Percentiles rank a stretch among this genome's conserved stretches.
Conservation (phyloP, 176 grass and related monocot genomes). For the Panicum miliaceum region DNA sequence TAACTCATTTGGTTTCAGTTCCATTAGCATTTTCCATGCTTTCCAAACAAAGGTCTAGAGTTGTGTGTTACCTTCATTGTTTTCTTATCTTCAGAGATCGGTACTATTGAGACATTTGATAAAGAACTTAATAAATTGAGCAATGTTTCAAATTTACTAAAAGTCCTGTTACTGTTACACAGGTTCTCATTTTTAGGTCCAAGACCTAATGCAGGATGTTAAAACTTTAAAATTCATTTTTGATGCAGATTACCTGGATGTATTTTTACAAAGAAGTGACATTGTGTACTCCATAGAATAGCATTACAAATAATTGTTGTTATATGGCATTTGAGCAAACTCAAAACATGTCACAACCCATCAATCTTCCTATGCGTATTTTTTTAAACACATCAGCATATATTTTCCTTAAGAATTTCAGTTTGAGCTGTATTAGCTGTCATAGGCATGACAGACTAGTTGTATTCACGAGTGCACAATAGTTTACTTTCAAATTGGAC, state of each 20-base stretch:
- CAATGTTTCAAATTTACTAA: background rate
- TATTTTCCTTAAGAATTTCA: conserved; percentile 33
- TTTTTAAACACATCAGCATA: conserved; percentile 20
- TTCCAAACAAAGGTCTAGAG: conserved; percentile 11
- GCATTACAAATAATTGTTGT: conserved; percentile 3
- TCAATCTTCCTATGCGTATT: background rate
- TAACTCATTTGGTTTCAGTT: conserved; percentile 11
- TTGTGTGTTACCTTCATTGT: background rate
- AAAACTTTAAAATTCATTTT: background rate
- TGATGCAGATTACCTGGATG: conserved; percentile 4
- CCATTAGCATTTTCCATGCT: background rate
- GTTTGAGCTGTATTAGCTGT: conserved; percentile 28
- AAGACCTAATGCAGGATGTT: background rate
- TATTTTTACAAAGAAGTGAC: conserved; percentile 20
- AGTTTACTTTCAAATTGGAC: conserved; percentile 18
- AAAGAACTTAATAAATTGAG: conserved; percentile 10
- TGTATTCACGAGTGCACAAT: conserved; percentile 7
- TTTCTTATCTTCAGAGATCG: conserved; percentile 32
- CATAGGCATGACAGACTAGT: background rate
- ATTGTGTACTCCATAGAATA: conserved; percentile 26
- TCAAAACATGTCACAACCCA: conserved; percentile 18
- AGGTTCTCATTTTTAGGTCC: background rate
- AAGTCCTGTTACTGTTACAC: background rate
- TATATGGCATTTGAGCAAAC: conserved; percentile 23
- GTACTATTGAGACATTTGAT: conserved; percentile 23